phyloP scores from a whole-genome alignment of 116 monocot genomes.

The Phalaenopsis hybrid region DNA sequence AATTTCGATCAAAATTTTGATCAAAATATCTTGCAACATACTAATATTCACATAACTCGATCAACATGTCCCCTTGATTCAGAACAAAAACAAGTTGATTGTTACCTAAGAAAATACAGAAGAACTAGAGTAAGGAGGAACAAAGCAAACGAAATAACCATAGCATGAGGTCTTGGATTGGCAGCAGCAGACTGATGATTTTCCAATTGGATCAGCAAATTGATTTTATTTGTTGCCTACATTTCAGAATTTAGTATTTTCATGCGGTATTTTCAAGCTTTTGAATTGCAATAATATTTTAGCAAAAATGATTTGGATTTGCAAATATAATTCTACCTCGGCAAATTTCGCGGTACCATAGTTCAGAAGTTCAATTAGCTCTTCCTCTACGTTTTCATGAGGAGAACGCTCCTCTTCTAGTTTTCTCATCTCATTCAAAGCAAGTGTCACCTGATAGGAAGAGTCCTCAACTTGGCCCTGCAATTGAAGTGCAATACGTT shows the following conservation, averaged over 20 bases:
- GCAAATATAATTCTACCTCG: not conserved
- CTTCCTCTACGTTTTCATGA: constrained; percentile 24
- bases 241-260: not conserved
- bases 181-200: constrained; percentile 8
- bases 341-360: not conserved
- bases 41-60: no score
- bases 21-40: no score
- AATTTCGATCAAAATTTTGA: no score
- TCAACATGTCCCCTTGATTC: no score
- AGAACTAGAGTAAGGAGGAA: not conserved
- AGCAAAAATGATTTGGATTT: not conserved
- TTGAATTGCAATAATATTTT: not conserved
- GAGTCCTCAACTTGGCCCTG: no score
- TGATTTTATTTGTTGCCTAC: not conserved
- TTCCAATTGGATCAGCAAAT: not conserved
- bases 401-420: constrained; percentile 21
- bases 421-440: constrained; percentile 9
- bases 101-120: not conserved
- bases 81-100: not conserved
- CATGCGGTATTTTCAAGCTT: no score
- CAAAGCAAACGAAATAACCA: constrained; percentile 17
- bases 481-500: no score
- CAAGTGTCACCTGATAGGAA: not conserved
- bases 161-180: constrained; percentile 43
- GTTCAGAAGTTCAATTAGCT: constrained; percentile 13